Evolutionary conservation across 306 rosid species (phyloP).

Genomic region (Fragaria ananassa): DNA sequence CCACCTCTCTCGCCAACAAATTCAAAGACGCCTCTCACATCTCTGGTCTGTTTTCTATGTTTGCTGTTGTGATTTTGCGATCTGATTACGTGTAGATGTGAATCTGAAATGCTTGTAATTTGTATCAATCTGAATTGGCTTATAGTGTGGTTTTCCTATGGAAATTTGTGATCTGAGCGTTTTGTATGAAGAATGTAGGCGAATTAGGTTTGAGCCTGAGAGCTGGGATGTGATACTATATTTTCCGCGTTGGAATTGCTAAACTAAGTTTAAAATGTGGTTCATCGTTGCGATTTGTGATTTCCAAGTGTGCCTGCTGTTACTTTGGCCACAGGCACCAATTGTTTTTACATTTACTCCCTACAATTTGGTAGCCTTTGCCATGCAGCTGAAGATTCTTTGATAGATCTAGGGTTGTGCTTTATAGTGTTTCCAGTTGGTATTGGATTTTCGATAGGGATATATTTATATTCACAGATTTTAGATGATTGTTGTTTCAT

Average conservation of each 20-base stretch:
- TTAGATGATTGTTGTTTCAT: neutral
- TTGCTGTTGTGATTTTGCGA: slow-evolving; percentile 13
- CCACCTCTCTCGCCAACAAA: slow-evolving; percentile 57
- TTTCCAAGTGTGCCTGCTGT: too few species aligned
- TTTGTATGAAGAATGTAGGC: too few species aligned
- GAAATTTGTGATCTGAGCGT: neutral
- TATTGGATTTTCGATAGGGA: neutral
- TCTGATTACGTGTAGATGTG: slow-evolving; percentile 27
- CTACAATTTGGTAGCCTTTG: too few species aligned
- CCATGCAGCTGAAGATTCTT: too few species aligned
- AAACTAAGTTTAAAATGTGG: neutral
- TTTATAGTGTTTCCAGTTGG: neutral
- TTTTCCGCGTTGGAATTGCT: neutral
- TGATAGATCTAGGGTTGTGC: neutral
- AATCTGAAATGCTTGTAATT: neutral
- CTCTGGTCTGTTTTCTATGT: slow-evolving; percentile 52
- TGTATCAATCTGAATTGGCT: neutral
- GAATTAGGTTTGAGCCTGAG: too few species aligned
- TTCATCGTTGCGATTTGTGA: neutral
- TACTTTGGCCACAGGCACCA: too few species aligned
- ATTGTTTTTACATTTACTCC: neutral
- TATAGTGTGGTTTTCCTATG: neutral
- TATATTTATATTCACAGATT: neutral
- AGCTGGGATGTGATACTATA: too few species aligned
- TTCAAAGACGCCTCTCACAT: slow-evolving; percentile 72